Evolutionary conservation across 2,329 filamentous ascomycete genomes (phyloP), one percentile per base, ranked within the genome.

Genomic region (Colletotrichum limetticola): DNA sequence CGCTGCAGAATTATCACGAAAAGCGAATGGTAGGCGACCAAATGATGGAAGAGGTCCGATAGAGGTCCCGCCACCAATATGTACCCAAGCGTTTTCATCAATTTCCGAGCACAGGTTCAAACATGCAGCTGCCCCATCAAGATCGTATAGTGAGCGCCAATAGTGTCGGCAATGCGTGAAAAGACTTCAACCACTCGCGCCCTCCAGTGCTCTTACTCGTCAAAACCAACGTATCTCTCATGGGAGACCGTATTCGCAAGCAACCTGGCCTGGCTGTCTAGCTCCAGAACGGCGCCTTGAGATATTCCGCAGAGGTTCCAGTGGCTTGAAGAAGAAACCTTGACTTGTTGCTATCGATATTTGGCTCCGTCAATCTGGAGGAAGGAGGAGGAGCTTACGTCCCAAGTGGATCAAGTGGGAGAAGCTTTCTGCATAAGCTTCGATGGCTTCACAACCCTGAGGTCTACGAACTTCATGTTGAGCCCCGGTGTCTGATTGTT

Each of bases 1-100:
- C 35, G 22, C 52, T 70, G 35, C 60, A 58, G 37, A 59, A 24
- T 28, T 30, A 28, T 55, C 11, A 37, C 64, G 19, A 62, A 68
- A 49, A 61, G 65, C 57, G 35, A 58, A 9, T 55, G 30, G 64
- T 26, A 28, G 57, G 30, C 64, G 19, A 37, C 32, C 57, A 16
- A 58, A 8, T 56, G 16, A 57, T 53, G 52, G 56, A 53, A 42
- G 60, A 62, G 16, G 35, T 46, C 56, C 56, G 56, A 62, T 62
- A 68, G 35, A 63, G 28, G 57, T 58, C 66, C 57, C 49, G 65
- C 52, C 65, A 71, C 62, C 22, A 56, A 56, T 19, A 61, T 71
- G 64, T 71, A 68, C 68, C 58, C 58, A 26, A 68, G 68, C 68
- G 63, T 60, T 71, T 71, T 68, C 52, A 68, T 58, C 65, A 71